Conservation (phyloP, 331 rosid species). For the Malus hybrid region DNA sequence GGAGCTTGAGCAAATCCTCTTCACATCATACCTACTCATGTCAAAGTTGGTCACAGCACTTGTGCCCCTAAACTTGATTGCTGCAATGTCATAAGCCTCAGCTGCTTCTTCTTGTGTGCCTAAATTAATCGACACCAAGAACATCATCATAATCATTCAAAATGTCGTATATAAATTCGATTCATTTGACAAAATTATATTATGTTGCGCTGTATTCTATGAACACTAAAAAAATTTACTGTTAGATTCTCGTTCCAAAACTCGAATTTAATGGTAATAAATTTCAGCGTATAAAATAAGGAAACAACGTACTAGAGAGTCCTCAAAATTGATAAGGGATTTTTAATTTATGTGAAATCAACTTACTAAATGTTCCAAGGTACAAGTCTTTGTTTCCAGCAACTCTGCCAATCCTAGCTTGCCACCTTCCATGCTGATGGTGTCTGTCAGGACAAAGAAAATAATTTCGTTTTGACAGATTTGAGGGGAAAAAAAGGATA, state of each 20-base stretch:
- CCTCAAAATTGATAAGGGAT: background rate
- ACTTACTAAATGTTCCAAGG: constrained; percentile 47
- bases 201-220: too few species aligned
- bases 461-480: background rate
- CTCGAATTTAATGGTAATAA: too few species aligned
- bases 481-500: background rate
- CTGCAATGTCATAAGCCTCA: constrained; percentile 99
- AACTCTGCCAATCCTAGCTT: constrained; percentile 95
- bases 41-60: constrained; percentile 96
- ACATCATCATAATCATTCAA: background rate
- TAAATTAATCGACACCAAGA: background rate
- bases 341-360: background rate
- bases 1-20: constrained; percentile 94
- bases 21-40: constrained; percentile 88
- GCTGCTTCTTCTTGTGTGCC: constrained; percentile 99
- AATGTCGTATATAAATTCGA: background rate
- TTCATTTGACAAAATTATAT: too few species aligned
- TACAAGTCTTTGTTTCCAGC: constrained; percentile 98
- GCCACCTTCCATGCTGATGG: constrained; percentile 99
- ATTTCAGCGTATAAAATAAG: too few species aligned
- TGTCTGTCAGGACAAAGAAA: constrained; percentile 48
- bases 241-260: too few species aligned
- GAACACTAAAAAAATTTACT: too few species aligned
- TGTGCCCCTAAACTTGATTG: constrained; percentile 92
- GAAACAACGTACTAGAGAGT: too few species aligned